These are phyloP conservation scores for Populus ilicifolia DNA, from an alignment of 345 rosid genomes.

Conservation along the genomic window DNA sequence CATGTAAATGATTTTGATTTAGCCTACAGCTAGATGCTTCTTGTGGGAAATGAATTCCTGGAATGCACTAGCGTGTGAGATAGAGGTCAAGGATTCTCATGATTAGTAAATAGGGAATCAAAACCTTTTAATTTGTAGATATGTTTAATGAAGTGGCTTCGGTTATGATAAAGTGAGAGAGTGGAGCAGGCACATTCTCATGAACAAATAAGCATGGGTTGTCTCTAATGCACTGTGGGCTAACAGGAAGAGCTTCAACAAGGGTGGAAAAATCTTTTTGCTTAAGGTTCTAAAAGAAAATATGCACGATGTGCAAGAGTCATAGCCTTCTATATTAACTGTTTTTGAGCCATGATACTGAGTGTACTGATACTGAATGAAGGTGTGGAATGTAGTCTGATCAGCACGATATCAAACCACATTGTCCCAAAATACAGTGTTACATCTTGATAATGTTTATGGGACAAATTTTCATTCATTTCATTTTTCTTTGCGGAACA, in stretches of 20 bases:
- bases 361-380: background rate
- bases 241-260: background rate
- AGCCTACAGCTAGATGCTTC: background rate
- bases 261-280: background rate
- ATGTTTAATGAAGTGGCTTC: background rate
- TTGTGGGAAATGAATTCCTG: background rate
- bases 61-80: background rate
- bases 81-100: background rate
- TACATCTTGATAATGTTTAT: slow-evolving; percentile 1
- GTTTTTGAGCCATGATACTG: background rate
- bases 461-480: background rate
- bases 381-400: background rate
- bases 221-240: background rate
- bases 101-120: background rate
- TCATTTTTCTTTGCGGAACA: slow-evolving; percentile 27
- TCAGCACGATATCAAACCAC: background rate
- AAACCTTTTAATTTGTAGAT: background rate
- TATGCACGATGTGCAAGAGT: background rate
- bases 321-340: background rate
- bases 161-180: background rate
- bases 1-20: background rate
- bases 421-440: background rate
- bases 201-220: background rate
- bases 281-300: background rate
- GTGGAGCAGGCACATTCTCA: background rate